Evolutionary conservation across 805 yeast genomes (phyloP).

Genomic region (Myxozyma neotropica): DNA sequence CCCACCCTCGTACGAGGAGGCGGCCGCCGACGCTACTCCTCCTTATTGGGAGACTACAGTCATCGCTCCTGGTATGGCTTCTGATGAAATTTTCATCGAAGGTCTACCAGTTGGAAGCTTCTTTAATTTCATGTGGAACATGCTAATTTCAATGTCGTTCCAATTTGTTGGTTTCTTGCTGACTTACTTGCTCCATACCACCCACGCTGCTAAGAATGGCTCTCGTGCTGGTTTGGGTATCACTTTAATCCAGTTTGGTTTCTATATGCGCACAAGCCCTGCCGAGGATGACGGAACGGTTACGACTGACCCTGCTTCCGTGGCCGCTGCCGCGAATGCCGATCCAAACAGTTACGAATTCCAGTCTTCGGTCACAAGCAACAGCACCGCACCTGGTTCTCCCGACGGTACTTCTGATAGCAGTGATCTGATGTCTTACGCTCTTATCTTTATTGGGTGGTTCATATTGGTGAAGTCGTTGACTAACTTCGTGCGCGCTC

Average conservation of each 20-base stretch:
- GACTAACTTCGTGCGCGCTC: conserved; percentile 73
- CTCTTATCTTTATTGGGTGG: conserved; percentile 67
- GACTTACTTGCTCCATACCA: conserved; percentile 88
- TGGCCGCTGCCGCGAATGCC: conserved; percentile 36
- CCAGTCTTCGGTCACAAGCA: conserved; percentile 21
- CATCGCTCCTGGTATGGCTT: conserved; percentile 68
- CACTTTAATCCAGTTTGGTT: conserved; percentile 75
- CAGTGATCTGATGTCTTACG: conserved; percentile 55
- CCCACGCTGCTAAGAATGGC: conserved; percentile 97
- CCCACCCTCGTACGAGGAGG: conserved; percentile 75
- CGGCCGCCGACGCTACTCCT: conserved; percentile 90
- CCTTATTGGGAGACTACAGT: conserved; percentile 95
- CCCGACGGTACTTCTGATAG: conserved; percentile 21
- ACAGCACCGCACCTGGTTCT: conserved; percentile 33
- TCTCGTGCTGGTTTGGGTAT: conserved; percentile 89
- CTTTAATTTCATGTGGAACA: conserved; percentile 89
- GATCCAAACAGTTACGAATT: conserved; percentile 62
- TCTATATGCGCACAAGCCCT: conserved; percentile 45
- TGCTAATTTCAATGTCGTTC: conserved; percentile 84
- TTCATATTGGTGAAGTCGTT: conserved; percentile 66
- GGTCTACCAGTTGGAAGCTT: conserved; percentile 94
- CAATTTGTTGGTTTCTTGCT: conserved; percentile 91
- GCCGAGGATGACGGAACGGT: conserved; percentile 7
- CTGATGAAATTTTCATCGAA: conserved; percentile 89
- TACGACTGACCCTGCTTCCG: conserved; percentile 48